These are phyloP conservation scores for Daedaleopsis sinensis DNA, from an alignment of 768 basidiomycete genomes.

Conservation along the genomic window DNA sequence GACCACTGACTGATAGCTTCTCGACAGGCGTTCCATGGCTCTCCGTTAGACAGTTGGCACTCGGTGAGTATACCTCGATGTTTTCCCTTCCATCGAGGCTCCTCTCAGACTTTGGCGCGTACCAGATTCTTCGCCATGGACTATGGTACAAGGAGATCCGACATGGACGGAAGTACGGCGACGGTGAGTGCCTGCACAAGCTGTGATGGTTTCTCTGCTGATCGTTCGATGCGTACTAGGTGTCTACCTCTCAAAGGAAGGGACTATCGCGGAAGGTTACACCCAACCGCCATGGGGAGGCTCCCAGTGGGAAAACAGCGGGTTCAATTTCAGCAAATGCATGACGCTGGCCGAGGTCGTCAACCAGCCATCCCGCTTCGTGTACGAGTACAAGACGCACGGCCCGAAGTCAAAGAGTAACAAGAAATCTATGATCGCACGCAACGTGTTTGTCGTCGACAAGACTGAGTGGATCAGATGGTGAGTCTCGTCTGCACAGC, in stretches of 20 bases:
- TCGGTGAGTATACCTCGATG: constrained; percentile 44
- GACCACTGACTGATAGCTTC: neutral
- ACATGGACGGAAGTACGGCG: constrained; percentile 63
- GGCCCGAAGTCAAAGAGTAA: neutral
- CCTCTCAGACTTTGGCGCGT: too few species aligned
- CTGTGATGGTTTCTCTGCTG: too few species aligned
- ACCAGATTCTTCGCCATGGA: constrained; percentile 70
- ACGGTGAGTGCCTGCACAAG: constrained; percentile 42
- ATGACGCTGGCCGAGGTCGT: constrained; percentile 66
- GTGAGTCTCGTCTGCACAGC: constrained; percentile 35
- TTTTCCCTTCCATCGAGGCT: neutral
- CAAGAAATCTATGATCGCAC: neutral
- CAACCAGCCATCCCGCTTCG: constrained; percentile 57
- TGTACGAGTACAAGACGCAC: constrained; percentile 34
- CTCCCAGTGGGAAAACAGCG: constrained; percentile 54
- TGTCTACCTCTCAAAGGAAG: constrained; percentile 68
- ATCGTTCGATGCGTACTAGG: constrained; percentile 39
- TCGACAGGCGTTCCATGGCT: constrained; percentile 67
- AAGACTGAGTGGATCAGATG: constrained; percentile 72
- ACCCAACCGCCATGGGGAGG: constrained; percentile 34
- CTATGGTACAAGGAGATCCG: constrained; percentile 58
- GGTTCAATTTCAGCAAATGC: constrained; percentile 47
- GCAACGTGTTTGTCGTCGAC: constrained; percentile 51
- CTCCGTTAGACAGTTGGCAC: constrained; percentile 67
- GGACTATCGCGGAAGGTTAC: constrained; percentile 43